Conservation (phyloP, 2,329 filamentous ascomycete genomes). For the Clonostachys byssicola region DNA sequence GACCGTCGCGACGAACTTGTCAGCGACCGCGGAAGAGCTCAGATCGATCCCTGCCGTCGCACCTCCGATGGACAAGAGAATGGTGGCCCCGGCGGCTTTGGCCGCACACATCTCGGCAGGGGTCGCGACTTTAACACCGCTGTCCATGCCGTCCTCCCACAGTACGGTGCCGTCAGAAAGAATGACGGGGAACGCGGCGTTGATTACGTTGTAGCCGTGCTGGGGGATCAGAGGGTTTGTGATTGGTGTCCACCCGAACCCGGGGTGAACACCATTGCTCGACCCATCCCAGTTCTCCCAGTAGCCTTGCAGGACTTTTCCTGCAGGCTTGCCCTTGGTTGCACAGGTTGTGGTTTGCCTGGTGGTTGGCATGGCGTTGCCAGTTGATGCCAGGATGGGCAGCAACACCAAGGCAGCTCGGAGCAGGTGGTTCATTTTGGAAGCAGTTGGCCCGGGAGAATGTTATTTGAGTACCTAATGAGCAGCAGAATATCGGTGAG, state of each 20-base stretch:
- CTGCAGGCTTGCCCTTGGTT: conserved; percentile 21
- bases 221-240: conserved; percentile 15
- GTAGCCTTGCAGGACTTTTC: conserved; percentile 26
- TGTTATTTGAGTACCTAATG: too few relatives aligned
- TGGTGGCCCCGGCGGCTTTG: conserved; percentile 23
- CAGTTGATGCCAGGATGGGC: neutral
- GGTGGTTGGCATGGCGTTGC: conserved; percentile 3
- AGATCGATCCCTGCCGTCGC: conserved; percentile 24
- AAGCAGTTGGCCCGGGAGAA: too few relatives aligned
- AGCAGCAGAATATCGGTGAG: too few relatives aligned
- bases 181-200: conserved; percentile 26
- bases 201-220: conserved; percentile 27
- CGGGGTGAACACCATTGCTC: conserved; percentile 22
- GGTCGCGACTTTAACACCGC: conserved; percentile 17
- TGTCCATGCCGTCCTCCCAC: conserved; percentile 26
- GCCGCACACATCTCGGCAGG: conserved; percentile 24
- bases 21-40: conserved; percentile 19
- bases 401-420: neutral
- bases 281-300: conserved; percentile 30
- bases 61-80: conserved; percentile 26
- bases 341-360: conserved; percentile 15
- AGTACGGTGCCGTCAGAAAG: conserved; percentile 21
- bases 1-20: conserved; percentile 24
- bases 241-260: conserved; percentile 25
- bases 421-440: too few relatives aligned